Base-by-base conservation (phyloP, 1,284 basidiomycete genomes). In the Pyrrhoderma noxium region DNA sequence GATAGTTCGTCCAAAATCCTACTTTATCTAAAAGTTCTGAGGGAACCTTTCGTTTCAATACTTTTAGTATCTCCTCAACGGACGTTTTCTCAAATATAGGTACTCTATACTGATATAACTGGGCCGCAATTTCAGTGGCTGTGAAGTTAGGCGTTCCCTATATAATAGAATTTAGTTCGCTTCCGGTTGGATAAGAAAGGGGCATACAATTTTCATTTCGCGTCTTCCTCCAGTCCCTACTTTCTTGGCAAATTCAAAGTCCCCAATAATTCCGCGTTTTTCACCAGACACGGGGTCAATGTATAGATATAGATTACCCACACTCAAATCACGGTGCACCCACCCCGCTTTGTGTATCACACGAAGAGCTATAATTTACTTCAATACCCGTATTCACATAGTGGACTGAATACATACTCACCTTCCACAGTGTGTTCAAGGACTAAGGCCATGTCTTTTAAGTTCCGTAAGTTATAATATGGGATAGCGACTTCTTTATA, bases 171-270 rank as follows among this genome's bases (percentile, higher is more conserved):
- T 31, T 5, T 5, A 11, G 7, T 31, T 5, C 7, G 5, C 5
- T 31, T 5, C 27, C 11, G 22, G 21, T 2, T 7, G 9, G n/a
- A 44, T n/a, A 14, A 8, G 18, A 16, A 22, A 21, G 4, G 11
- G 16, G 16, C 9, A 9, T 11, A 35, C 23, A 1, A 36, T 38
- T 8, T n/a, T 19, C 4, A 19, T 19, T 16, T 49, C 36, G 18
- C 22, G 47, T 11, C 39, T 18, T 5, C 3, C 19, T 21, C 21
- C 37, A 13, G 2, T 11, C 8, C 22, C 18, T 27, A 18, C 38
- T 21, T 9, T n/a, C 47, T 40, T 49, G 13, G 47, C 47, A 40
- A 39, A 49, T 23, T 49, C 47, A 4, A 49, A 49, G 21, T 49
- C 47, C 7, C 36, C 47, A n/a, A 49, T 37, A 11, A 49, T 13